phyloP scores from a whole-genome alignment of 768 basidiomycete species.

The Auriscalpium vulgare region DNA sequence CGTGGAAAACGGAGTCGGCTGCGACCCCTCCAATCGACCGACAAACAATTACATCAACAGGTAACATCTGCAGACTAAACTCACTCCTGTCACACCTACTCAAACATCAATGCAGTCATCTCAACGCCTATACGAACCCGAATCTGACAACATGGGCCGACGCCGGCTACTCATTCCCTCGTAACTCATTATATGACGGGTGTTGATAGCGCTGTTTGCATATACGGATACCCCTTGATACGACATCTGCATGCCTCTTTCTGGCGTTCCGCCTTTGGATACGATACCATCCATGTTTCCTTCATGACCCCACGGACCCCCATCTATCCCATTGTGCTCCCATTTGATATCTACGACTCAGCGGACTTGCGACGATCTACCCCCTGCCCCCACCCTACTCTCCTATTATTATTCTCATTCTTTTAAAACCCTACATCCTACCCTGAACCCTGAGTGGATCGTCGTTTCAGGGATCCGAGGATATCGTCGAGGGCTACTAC shows the following conservation, averaged over 20 bases:
- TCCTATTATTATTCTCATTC: not conserved
- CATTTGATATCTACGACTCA: too few relatives aligned
- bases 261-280: not conserved
- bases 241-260: not conserved
- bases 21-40: conserved; percentile 70
- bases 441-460: too few relatives aligned
- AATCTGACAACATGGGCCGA: conserved; percentile 82
- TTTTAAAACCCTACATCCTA: not conserved
- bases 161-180: conserved; percentile 69
- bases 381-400: not conserved
- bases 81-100: not conserved
- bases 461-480: too few relatives aligned
- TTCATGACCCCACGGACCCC: too few relatives aligned
- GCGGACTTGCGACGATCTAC: not conserved
- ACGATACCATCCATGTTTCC: too few relatives aligned
- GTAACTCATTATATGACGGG: conserved; percentile 35
- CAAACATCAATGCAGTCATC: conserved; percentile 23
- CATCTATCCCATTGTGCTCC: too few relatives aligned
- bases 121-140: conserved; percentile 64
- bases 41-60: conserved; percentile 72
- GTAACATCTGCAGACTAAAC: conserved; percentile 27
- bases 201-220: conserved; percentile 2
- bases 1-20: conserved; percentile 59
- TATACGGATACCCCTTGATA: not conserved
- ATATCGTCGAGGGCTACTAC: too few relatives aligned